Base-by-base conservation (phyloP, 768 basidiomycete species). In the Agrocybe pediades region DNA sequence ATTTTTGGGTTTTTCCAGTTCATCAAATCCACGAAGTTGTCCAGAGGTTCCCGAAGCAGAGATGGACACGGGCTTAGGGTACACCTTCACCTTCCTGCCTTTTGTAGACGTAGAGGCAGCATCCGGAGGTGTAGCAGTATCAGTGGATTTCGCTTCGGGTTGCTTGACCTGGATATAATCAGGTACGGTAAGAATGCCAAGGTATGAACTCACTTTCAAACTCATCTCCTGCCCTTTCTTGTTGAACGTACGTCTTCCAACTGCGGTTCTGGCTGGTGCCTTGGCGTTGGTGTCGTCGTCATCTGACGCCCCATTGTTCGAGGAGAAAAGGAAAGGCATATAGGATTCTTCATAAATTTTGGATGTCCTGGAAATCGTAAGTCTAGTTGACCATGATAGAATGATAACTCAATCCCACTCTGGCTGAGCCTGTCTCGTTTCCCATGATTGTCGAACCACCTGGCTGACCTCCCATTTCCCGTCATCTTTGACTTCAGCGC, bases 381-480 rank as follows among this genome's bases (percentile, higher is more conserved):
- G 44, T 41, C 33, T 25, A 23, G 23, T 44, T 30, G 16, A 29
- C 41, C 40, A 50, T 20, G 17, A 19, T 5, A 39, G 21, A 29
- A 8, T n/a, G 39, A 11, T 45, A 26, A 23, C 16, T 42, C 53
- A 27, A 20, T 53, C 53, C 53, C 8, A 56, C 47, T 52, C 46
- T 51, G 41, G 46, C 24, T 52, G 47, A 16, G 50, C 16, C 51
- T 57, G 60, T 30, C 60, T 49, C 26, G 41, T 41, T 6, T 72
- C 74, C 86, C 86, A 87, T 1, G 82, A 77, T 39, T 83, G 77
- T 57, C 74, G 73, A 13, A 82, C 68, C 39, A 80, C 79, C 51
- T 74, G 66, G 15, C 81, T 68, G 8, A 88, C 74, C 60, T 84
- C 80, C 87, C 87, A 88, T 62, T 85, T 74, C 0, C 77, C 83